These are phyloP conservation scores for Mortierella sp. DNA, from an alignment of 371 early-diverging fungal genomes.

Conservation along the genomic window DNA sequence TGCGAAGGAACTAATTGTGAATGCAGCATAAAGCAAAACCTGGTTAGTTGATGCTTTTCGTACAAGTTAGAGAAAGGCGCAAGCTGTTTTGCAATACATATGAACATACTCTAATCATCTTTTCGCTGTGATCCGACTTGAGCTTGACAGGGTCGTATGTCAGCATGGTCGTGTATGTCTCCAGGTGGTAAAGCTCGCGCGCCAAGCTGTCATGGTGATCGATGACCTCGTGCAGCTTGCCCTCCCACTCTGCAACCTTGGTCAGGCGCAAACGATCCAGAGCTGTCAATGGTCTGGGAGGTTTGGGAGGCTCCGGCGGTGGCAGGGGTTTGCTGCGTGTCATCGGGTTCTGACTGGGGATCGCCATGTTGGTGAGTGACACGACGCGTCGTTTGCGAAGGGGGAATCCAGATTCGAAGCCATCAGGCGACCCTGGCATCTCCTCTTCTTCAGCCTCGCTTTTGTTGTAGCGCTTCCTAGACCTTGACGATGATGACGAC, in stretches of 20 bases:
- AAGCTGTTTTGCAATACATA: not conserved
- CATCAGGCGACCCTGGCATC: not conserved
- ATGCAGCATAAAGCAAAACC: not conserved
- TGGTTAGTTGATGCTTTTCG: not conserved
- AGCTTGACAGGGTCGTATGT: constrained; percentile 65
- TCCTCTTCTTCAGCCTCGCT: constrained; percentile 45
- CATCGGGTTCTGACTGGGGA: not conserved
- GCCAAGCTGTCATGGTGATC: constrained; percentile 65
- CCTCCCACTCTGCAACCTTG: constrained; percentile 55
- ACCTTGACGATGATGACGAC: constrained; percentile 15
- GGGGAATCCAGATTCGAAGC: constrained; percentile 26
- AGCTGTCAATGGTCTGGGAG: constrained; percentile 44
- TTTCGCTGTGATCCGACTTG: constrained; percentile 64
- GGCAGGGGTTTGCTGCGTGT: not conserved
- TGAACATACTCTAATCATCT: constrained; percentile 63
- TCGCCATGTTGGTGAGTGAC: constrained; percentile 2
- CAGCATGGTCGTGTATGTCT: constrained; percentile 65
- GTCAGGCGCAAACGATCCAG: constrained; percentile 57
- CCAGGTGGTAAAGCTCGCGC: constrained; percentile 72
- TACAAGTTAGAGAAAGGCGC: not conserved
- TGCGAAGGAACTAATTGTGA: constrained; percentile 60
- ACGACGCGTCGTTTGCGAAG: constrained; percentile 37
- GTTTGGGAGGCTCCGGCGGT: not conserved
- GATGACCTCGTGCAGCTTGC: constrained; percentile 60
- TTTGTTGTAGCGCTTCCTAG: constrained; percentile 39